phyloP scores from a whole-genome alignment of 163 green algal genomes.

The Botryococcus braunii region DNA sequence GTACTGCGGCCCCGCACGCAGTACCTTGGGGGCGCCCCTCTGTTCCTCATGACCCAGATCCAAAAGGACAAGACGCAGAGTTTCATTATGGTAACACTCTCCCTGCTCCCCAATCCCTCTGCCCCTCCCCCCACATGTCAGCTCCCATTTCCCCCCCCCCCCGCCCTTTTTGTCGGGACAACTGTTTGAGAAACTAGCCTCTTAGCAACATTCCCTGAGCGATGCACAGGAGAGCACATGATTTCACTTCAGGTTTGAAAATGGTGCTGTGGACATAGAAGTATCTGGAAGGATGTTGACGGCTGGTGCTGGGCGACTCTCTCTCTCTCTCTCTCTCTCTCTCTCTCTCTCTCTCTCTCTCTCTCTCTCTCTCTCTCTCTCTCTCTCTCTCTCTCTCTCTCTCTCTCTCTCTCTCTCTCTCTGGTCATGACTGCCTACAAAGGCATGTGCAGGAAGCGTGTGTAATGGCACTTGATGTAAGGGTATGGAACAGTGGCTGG shows the following conservation, averaged over 20 bases:
- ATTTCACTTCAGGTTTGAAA: conserved; percentile 29
- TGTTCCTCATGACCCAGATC: conserved; percentile 38
- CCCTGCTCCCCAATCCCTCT: not conserved
- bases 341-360: too few relatives aligned
- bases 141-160: not conserved
- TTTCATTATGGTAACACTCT: conserved; percentile 27
- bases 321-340: too few relatives aligned
- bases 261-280: too few relatives aligned
- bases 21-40: conserved; percentile 32
- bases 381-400: too few relatives aligned
- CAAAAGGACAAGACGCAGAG: conserved; percentile 69
- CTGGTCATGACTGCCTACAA: too few relatives aligned
- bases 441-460: too few relatives aligned
- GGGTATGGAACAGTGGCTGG: too few relatives aligned
- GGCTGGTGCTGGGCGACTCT: too few relatives aligned
- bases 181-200: not conserved
- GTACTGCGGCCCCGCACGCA: conserved; percentile 27
- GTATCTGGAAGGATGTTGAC: too few relatives aligned
- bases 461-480: too few relatives aligned
- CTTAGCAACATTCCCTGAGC: not conserved
- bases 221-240: conserved; percentile 28
- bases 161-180: not conserved
- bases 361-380: too few relatives aligned
- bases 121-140: not conserved
- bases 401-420: too few relatives aligned